Conservation (phyloP, 176 grass and related monocot species). For the Aegilops longissima region DNA sequence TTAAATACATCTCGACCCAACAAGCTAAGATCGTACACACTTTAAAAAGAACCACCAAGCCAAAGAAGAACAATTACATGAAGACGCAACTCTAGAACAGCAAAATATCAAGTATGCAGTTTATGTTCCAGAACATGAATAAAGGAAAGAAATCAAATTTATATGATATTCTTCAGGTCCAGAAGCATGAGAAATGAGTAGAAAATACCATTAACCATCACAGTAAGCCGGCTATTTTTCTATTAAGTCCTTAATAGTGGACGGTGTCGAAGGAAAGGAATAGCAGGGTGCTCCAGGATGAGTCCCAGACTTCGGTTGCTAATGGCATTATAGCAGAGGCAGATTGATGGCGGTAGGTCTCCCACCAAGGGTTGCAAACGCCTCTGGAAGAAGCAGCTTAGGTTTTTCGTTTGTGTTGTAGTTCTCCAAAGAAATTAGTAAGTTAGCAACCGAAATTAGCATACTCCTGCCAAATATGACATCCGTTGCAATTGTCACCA, state of each 20-base stretch:
- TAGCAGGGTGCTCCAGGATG: background rate
- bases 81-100: background rate
- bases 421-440: conserved; percentile 14
- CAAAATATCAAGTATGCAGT: background rate
- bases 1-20: conserved; percentile 23
- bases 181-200: background rate
- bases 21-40: background rate
- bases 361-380: background rate
- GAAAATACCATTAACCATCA: conserved; percentile 15
- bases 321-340: background rate
- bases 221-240: background rate
- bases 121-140: background rate
- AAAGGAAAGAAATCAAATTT: background rate
- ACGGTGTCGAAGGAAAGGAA: background rate
- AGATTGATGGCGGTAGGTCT: background rate
- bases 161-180: conserved; percentile 1
- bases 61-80: background rate
- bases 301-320: background rate
- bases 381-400: background rate
- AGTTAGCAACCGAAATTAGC: conserved; percentile 11
- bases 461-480: background rate
- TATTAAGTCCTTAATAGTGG: background rate
- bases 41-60: conserved; percentile 8
- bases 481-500: conserved; percentile 10
- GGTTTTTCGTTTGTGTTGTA: background rate